Evolutionary conservation across 31 red algal species (phyloP).

Genomic region (Odonthalia washingtoniensis): DNA sequence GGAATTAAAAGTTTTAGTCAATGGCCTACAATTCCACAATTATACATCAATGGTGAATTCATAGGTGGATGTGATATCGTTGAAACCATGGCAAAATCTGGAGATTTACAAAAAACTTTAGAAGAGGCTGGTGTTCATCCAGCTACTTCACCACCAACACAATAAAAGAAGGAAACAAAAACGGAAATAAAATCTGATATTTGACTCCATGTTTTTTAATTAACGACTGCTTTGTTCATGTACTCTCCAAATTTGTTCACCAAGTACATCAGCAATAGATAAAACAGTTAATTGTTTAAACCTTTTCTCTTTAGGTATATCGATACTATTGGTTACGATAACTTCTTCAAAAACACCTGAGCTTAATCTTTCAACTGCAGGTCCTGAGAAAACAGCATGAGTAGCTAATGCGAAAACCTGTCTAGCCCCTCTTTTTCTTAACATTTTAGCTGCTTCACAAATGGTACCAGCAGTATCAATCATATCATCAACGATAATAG

Average conservation of each 20-base stretch:
- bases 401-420: constrained; percentile 96
- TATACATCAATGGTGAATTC: constrained; percentile 96
- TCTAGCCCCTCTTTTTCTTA: constrained; percentile 82
- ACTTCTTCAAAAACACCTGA: constrained; percentile 99
- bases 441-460: constrained; percentile 86
- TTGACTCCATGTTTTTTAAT: too few relatives aligned
- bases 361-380: constrained; percentile 91
- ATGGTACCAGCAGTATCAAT: constrained; percentile 99
- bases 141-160: neutral
- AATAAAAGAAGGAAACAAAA: neutral
- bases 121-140: constrained; percentile 13
- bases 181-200: neutral
- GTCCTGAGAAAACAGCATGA: constrained; percentile 97
- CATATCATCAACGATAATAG: constrained; percentile 98
- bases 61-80: constrained; percentile 97
- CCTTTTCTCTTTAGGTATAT: constrained; percentile 77
- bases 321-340: constrained; percentile 95
- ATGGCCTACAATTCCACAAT: constrained; percentile 99
- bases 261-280: constrained; percentile 87
- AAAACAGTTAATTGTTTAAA: constrained; percentile 94
- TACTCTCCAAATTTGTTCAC: constrained; percentile 95
- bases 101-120: constrained; percentile 78
- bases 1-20: constrained; percentile 88
- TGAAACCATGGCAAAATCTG: constrained; percentile 76
- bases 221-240: constrained; percentile 93